Evolutionary conservation across 163 green algal genomes (phyloP).

Genomic region (Chloromonas sp.): DNA sequence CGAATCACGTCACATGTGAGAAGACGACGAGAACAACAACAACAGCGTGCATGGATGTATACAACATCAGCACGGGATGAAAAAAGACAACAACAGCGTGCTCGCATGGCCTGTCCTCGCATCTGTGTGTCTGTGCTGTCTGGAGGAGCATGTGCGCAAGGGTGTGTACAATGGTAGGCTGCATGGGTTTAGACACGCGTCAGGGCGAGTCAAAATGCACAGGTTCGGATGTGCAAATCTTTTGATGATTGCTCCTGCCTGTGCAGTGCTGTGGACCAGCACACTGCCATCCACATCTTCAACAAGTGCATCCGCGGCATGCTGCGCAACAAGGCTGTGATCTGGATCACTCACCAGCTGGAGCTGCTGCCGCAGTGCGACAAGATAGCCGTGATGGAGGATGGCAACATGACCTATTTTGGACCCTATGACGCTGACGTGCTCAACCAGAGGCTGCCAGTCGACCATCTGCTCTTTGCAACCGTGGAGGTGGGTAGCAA

Average conservation of each 20-base stretch:
- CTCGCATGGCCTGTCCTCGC: no score
- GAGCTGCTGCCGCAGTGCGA: conserved; percentile 40
- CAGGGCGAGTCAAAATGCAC: no score
- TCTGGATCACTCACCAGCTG: conserved; percentile 52
- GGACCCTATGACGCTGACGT: conserved; percentile 35
- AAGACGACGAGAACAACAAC: no score
- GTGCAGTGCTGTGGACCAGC: conserved; percentile 40
- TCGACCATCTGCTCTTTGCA: conserved; percentile 34
- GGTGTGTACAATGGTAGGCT: no score
- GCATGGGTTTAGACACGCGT: no score
- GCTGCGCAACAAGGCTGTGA: conserved; percentile 36
- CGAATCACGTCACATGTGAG: no score
- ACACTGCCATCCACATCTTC: conserved; percentile 45
- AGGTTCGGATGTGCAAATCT: neutral
- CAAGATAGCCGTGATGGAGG: conserved; percentile 45
- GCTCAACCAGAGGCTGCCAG: conserved; percentile 32
- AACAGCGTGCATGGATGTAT: no score
- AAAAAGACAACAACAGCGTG: no score
- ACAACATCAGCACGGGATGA: no score
- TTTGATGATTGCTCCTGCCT: neutral
- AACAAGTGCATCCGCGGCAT: conserved; percentile 41
- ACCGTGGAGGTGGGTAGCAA: conserved; percentile 28
- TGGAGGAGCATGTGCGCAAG: no score
- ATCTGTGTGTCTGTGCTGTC: no score
- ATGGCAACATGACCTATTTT: conserved; percentile 44